These are phyloP conservation scores for Cyclotella kingstonii DNA, from an alignment of 108 stramenopile genomes.

Conservation along the genomic window DNA sequence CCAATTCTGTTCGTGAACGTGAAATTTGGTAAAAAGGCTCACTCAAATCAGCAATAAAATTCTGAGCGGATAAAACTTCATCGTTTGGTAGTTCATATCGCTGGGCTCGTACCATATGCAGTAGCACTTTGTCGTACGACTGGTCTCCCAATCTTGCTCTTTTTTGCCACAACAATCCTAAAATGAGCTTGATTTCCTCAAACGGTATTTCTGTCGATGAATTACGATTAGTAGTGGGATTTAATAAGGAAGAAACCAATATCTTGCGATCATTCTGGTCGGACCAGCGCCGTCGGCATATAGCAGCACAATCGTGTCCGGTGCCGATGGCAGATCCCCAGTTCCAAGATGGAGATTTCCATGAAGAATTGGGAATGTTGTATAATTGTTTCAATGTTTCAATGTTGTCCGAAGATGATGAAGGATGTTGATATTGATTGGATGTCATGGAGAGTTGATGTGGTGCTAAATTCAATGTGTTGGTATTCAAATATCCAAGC, in stretches of 20 bases:
- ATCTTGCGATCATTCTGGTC: slow-evolving; percentile 33
- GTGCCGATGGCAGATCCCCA: slow-evolving; percentile 81
- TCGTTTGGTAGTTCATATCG: slow-evolving; percentile 62
- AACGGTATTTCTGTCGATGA: slow-evolving; percentile 38
- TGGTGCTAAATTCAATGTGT: too few relatives aligned
- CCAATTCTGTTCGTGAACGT: slow-evolving; percentile 20
- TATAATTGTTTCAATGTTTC: slow-evolving; percentile 54
- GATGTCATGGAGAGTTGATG: slow-evolving; percentile 21
- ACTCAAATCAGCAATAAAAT: slow-evolving; percentile 60
- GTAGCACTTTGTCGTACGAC: slow-evolving; percentile 61
- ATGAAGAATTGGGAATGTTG: slow-evolving; percentile 65
- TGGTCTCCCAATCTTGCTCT: slow-evolving; percentile 60
- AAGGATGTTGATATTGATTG: too few relatives aligned
- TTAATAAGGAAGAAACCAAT: slow-evolving; percentile 48
- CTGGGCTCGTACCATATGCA: slow-evolving; percentile 58
- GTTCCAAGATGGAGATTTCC: slow-evolving; percentile 72
- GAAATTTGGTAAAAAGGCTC: slow-evolving; percentile 45
- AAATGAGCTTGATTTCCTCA: slow-evolving; percentile 80
- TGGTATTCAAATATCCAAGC: too few relatives aligned
- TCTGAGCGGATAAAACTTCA: slow-evolving; percentile 26
- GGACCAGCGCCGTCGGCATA: slow-evolving; percentile 61
- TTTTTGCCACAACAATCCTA: slow-evolving; percentile 67
- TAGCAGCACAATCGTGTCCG: slow-evolving; percentile 77
- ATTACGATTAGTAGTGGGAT: slow-evolving; percentile 21
- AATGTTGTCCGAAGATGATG: slow-evolving; percentile 2